Percentiles rank a stretch among this genome's conserved stretches.
Evolutionary conservation across 2,329 filamentous ascomycete genomes (phyloP).

Genomic region (Aspergillus tubingensis): DNA sequence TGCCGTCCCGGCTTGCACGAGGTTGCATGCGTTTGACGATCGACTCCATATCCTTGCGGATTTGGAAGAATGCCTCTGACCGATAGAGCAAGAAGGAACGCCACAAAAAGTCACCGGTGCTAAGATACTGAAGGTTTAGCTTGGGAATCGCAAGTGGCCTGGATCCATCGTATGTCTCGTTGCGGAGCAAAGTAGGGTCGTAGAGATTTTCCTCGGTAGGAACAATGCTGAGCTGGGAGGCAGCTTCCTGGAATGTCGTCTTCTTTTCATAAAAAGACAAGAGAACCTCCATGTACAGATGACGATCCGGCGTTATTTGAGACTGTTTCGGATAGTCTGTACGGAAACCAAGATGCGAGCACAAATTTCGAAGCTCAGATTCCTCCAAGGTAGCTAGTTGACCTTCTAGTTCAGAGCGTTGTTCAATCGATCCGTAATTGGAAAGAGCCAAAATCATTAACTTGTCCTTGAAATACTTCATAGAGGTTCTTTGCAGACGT

Average conservation of each 20-base stretch:
- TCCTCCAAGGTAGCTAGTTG: constrained; percentile 74
- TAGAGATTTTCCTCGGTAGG: constrained; percentile 83
- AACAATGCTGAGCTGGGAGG: constrained; percentile 70
- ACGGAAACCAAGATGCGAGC: constrained; percentile 71
- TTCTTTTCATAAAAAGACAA: constrained; percentile 73
- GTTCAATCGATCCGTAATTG: constrained; percentile 86
- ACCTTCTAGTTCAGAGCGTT: constrained; percentile 72
- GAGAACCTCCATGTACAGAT: constrained; percentile 64
- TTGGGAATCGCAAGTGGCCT: constrained; percentile 88
- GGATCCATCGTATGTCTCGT: constrained; percentile 84
- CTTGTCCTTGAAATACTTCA: constrained; percentile 86
- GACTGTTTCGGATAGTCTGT: constrained; percentile 76
- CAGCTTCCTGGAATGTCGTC: constrained; percentile 78
- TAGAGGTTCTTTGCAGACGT: constrained; percentile 73
- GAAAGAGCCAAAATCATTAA: constrained; percentile 87
- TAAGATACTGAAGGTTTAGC: constrained; percentile 91
- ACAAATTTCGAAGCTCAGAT: constrained; percentile 70
- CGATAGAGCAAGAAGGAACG: constrained; percentile 86
- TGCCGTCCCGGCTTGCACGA: constrained; percentile 62
- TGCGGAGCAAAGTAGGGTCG: constrained; percentile 73
- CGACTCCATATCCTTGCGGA: constrained; percentile 86
- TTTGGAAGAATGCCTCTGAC: constrained; percentile 89
- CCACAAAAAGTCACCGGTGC: constrained; percentile 96
- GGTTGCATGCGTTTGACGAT: constrained; percentile 78
- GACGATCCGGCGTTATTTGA: constrained; percentile 62